Conservation (phyloP, 495 filamentous ascomycete species). For the Lasiosphaeria ovina region DNA sequence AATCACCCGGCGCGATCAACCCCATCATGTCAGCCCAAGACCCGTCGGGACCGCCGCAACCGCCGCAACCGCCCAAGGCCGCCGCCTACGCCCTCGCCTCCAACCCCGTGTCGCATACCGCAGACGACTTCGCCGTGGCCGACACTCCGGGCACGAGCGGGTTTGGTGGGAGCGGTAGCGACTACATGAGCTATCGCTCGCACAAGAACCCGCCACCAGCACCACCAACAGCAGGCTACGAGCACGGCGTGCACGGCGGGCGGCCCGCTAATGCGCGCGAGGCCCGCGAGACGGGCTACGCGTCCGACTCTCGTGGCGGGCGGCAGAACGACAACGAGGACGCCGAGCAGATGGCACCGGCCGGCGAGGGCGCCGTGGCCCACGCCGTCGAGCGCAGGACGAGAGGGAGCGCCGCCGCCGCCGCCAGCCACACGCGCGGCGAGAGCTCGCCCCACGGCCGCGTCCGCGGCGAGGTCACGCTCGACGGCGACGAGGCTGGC, state of each 20-base stretch:
- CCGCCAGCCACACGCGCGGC: background rate
- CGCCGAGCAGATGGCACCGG: slow-evolving; percentile 56
- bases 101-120: slow-evolving; percentile 50
- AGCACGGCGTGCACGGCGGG: slow-evolving; percentile 39
- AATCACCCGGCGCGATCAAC: background rate
- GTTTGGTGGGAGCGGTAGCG: slow-evolving; percentile 15
- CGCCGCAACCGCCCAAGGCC: slow-evolving; percentile 42
- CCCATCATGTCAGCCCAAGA: slow-evolving; percentile 27
- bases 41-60: slow-evolving; percentile 44
- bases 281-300: slow-evolving; percentile 16
- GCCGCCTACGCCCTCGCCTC: slow-evolving; percentile 42
- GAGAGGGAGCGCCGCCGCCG: background rate
- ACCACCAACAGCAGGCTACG: slow-evolving; percentile 30
- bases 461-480: slow-evolving; percentile 23
- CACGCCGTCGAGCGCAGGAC: slow-evolving; percentile 36
- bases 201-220: slow-evolving; percentile 12
- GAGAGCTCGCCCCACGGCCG: slow-evolving; percentile 19
- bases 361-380: slow-evolving; percentile 55
- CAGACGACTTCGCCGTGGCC: slow-evolving; percentile 46
- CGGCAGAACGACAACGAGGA: slow-evolving; percentile 38
- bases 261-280: slow-evolving; percentile 23
- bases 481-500: slow-evolving; percentile 37
- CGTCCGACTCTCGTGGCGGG: slow-evolving; percentile 13
- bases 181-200: slow-evolving; percentile 29
- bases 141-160: slow-evolving; percentile 19